Base-by-base conservation (phyloP, 805 yeast genomes). In the Lachancea quebecensis region DNA sequence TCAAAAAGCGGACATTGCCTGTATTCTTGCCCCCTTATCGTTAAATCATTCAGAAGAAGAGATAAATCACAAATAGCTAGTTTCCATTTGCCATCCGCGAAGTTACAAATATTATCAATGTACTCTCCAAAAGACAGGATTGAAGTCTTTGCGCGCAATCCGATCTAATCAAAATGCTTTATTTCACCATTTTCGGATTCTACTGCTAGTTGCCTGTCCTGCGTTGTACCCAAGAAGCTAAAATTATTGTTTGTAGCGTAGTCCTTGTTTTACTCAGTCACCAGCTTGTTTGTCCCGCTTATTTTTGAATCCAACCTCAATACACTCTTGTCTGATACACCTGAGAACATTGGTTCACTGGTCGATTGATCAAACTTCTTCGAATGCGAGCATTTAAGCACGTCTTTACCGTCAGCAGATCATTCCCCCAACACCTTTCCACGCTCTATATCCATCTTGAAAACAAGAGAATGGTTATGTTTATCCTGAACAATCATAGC, bases 381-480 rank as follows among this genome's bases (percentile, higher is more conserved):
- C n/a, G 78, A 71, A 4, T 95, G 90, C 2, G 82, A 84, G 60
- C 79, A 81, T 28, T 75, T 71, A 14, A 74, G 75, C 27, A 81
- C 69, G 15, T 79, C 70, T 21, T 65, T 66, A 15, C 62, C 70
- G 42, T 74, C 74, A 16, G 84, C 71, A 31, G 73, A 67, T 93
- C 95, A 89, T 58, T 86, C 93, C 59, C 89, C 96, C n/a, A 89
- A 83, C 43, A 89, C 74, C 57, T 81, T 71, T 11, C 96, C 96
- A 46, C 79, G 73, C 57, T 77, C 84, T 40, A 89, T 64, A 66
- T 89, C 96, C 88, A 88, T 76, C 53, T 78, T 76, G 66, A 74
- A 85, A 39, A 89, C 60, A 28, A 69, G 72, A 36, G 71, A 66
- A 17, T 57, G 56, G 35, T 72, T 65, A 3, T 62, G 57, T 2